Evolutionary conservation across 192 early-diverging fungal species (phyloP).

Genomic region (Funneliformis mosseae): DNA sequence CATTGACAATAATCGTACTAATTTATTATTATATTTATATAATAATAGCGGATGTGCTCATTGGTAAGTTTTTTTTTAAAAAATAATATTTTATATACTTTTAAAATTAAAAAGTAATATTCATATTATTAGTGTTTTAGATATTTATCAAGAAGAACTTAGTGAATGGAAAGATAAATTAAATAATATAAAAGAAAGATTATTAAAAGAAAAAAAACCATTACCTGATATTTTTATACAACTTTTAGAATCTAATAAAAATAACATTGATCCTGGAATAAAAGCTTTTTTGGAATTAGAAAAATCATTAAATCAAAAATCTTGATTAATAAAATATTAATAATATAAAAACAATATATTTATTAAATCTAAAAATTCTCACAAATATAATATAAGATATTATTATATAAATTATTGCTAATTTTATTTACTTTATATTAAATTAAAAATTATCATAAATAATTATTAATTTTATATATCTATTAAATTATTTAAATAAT

Average conservation of each 20-base stretch:
- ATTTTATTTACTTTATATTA: too few species aligned
- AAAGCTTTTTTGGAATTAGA: slow-evolving; percentile 57
- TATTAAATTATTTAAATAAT: too few species aligned
- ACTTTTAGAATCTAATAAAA: slow-evolving; percentile 3
- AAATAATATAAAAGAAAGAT: not conserved
- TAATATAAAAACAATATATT: not conserved
- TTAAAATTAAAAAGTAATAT: not conserved
- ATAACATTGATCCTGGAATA: slow-evolving; percentile 55
- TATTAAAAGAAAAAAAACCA: slow-evolving; percentile 16
- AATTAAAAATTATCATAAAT: too few species aligned
- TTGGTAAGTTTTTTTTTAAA: slow-evolving; percentile 7
- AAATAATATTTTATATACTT: not conserved
- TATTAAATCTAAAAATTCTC: too few species aligned
- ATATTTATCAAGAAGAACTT: slow-evolving; percentile 26
- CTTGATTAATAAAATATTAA: not conserved
- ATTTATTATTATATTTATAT: not conserved
- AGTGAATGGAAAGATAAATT: slow-evolving; percentile 19
- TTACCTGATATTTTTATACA: slow-evolving; percentile 5
- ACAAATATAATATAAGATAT: too few species aligned
- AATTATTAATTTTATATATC: too few species aligned
- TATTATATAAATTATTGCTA: too few species aligned
- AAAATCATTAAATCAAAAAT: slow-evolving; percentile 35
- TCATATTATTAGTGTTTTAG: slow-evolving; percentile 11
- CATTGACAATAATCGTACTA: too few species aligned
- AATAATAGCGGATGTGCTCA: slow-evolving; percentile 8